These are phyloP conservation scores for Phytophthora tentaculata DNA, from an alignment of 352 stramenopile species.

Conservation along the genomic window DNA sequence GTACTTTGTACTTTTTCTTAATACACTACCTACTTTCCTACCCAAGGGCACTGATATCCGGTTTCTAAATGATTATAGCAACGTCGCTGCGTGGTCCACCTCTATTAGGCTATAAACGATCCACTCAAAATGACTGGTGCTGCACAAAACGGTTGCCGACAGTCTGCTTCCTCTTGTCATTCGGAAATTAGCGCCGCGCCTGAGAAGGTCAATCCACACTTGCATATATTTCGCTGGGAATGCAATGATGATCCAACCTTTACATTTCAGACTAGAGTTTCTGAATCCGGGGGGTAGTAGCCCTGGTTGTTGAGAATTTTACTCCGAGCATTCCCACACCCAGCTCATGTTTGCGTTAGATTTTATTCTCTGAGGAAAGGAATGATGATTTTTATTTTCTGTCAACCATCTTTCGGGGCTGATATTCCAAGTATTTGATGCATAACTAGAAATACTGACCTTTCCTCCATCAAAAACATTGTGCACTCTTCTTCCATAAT, in stretches of 20 bases:
- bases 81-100: not conserved
- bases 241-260: slow-evolving; percentile 84
- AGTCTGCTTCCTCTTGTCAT: not conserved
- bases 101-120: not conserved
- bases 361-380: slow-evolving; percentile 38
- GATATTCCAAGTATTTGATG: slow-evolving; percentile 88
- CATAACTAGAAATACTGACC: slow-evolving; percentile 84
- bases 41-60: too few species aligned
- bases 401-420: slow-evolving; percentile 92
- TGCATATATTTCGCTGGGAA: slow-evolving; percentile 10
- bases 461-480: slow-evolving; percentile 40
- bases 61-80: not conserved
- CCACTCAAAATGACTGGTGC: slow-evolving; percentile 26
- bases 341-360: slow-evolving; percentile 1
- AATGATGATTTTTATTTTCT: slow-evolving; percentile 84
- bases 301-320: slow-evolving; percentile 76
- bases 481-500: not conserved
- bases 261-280: slow-evolving; percentile 93
- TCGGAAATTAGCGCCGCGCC: slow-evolving; percentile 13
- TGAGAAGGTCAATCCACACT: not conserved
- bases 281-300: slow-evolving; percentile 90
- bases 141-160: slow-evolving; percentile 2
- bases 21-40: too few species aligned
- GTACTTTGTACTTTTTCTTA: too few species aligned
- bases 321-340: slow-evolving; percentile 70